Conservation (phyloP, 2,329 filamentous ascomycete genomes). For the Cytospora chrysosperma region DNA sequence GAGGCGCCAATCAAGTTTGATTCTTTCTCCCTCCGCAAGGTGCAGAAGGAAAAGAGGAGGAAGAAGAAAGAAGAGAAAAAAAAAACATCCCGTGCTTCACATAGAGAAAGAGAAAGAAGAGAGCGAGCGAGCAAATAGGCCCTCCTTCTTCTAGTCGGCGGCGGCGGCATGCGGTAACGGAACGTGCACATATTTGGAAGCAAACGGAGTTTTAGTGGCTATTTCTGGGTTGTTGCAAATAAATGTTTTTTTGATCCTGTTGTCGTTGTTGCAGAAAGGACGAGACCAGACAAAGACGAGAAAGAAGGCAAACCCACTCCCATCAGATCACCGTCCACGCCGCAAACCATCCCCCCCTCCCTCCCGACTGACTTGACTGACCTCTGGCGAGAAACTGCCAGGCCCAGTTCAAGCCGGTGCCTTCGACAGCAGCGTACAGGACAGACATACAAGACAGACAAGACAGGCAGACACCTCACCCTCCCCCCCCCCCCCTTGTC, state of each 20-base stretch:
- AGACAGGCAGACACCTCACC: no score
- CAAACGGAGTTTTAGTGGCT: constrained; percentile 25
- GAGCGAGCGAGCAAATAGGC: constrained; percentile 11
- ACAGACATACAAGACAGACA: no score
- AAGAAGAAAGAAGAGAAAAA: not conserved
- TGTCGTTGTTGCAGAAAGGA: constrained; percentile 8
- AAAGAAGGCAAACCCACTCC: no score
- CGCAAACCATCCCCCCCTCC: no score
- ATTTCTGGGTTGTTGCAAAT: constrained; percentile 24
- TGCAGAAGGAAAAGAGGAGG: not conserved
- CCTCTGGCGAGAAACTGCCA: no score
- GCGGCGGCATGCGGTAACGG: constrained; percentile 14
- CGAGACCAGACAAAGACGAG: not conserved
- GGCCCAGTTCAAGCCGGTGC: no score
- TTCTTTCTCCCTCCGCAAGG: not conserved
- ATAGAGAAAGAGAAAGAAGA: constrained; percentile 1
- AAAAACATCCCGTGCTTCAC: constrained; percentile 2
- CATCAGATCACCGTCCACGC: no score
- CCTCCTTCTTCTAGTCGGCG: not conserved
- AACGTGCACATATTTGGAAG: constrained; percentile 23
- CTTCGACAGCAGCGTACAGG: no score
- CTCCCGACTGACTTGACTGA: not conserved
- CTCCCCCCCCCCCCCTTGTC: no score
- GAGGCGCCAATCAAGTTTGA: not conserved
- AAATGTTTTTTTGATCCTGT: no score